These are phyloP conservation scores for Cucurbita maxima DNA, from an alignment of 306 rosid species.

Conservation along the genomic window DNA sequence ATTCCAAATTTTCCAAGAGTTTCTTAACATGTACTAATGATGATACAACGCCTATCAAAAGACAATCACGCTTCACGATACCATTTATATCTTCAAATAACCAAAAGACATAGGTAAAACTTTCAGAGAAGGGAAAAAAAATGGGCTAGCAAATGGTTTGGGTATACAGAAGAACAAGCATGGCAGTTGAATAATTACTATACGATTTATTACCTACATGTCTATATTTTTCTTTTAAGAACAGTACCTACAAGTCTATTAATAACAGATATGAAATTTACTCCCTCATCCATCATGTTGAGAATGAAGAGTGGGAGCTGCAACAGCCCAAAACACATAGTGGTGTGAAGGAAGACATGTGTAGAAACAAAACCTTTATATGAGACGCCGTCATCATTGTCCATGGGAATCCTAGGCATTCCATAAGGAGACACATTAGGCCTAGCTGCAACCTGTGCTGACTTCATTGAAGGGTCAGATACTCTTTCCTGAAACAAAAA, in stretches of 20 bases:
- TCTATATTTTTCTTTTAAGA: background rate
- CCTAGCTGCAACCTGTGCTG: conserved; percentile 57
- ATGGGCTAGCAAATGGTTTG: background rate
- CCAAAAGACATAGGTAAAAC: too few species aligned
- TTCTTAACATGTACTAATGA: too few species aligned
- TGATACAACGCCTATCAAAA: too few species aligned
- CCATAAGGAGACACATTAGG: conserved; percentile 60
- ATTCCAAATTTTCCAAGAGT: too few species aligned
- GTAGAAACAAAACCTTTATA: conserved; percentile 33
- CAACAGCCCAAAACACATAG: background rate
- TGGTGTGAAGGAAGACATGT: background rate
- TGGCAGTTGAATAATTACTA: background rate
- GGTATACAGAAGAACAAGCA: background rate
- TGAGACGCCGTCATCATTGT: conserved; percentile 79
- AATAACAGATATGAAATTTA: background rate
- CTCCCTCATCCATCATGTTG: background rate
- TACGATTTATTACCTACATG: background rate
- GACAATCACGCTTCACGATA: too few species aligned
- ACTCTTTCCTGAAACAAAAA: conserved; percentile 59
- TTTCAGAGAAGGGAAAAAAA: too few species aligned
- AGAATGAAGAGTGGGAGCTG: background rate
- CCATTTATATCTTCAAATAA: too few species aligned
- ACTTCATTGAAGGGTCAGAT: conserved; percentile 53
- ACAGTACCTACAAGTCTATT: background rate
- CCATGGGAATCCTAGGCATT: conserved; percentile 55